Conservation (phyloP, 441 rosid genomes). For the Gossypium lobatum region DNA sequence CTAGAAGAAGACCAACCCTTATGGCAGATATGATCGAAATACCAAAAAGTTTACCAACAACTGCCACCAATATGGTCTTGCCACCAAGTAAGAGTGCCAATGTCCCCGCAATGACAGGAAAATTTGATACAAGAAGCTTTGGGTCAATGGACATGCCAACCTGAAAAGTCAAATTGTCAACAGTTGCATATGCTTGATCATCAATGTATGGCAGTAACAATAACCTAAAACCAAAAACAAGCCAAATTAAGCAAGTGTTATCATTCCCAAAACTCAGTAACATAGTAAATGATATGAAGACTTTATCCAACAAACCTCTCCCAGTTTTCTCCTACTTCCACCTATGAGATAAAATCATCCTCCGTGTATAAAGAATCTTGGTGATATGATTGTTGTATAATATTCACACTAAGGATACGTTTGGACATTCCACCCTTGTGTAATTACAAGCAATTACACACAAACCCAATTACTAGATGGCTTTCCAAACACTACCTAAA, state of each 20-base stretch:
- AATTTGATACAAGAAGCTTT: constrained; percentile 82
- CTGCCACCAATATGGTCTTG: constrained; percentile 68
- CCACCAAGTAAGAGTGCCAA: constrained; percentile 87
- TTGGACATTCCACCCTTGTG: too few species aligned
- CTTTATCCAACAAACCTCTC: background rate
- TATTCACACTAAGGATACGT: background rate
- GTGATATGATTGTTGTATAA: background rate
- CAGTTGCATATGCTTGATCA: constrained; percentile 21
- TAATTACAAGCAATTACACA: too few species aligned
- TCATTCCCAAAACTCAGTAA: background rate
- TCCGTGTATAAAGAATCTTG: background rate
- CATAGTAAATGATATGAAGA: background rate
- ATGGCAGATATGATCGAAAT: constrained; percentile 80
- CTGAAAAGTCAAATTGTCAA: constrained; percentile 43
- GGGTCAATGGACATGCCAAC: constrained; percentile 99
- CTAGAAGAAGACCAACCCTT: constrained; percentile 93
- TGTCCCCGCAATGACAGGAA: constrained; percentile 71
- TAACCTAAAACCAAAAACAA: constrained; percentile 7
- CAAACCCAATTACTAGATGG: too few species aligned
- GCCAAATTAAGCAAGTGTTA: background rate
- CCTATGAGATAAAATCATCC: background rate
- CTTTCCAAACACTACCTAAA: background rate
- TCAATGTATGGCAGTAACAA: constrained; percentile 11
- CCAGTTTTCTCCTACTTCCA: background rate
- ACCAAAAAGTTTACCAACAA: constrained; percentile 75